Evolutionary conservation across 768 basidiomycete genomes (phyloP).

Genomic region (Cystobasidiopsis lactophilus): DNA sequence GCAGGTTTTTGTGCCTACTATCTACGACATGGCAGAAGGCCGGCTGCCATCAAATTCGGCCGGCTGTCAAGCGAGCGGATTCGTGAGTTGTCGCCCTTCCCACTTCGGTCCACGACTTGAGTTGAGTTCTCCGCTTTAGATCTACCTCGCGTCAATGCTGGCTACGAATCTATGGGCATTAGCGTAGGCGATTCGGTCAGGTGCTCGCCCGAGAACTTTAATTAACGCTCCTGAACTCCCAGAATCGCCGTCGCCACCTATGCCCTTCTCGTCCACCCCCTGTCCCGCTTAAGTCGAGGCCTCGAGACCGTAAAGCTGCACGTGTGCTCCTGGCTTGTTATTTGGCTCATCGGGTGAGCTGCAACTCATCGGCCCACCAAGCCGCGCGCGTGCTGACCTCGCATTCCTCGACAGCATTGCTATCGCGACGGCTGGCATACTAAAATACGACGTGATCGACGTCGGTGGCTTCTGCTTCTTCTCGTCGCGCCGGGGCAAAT

Average conservation of each 20-base stretch:
- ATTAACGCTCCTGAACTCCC: neutral
- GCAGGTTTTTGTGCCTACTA: too few relatives aligned
- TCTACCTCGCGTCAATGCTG: neutral
- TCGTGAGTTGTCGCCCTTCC: too few relatives aligned
- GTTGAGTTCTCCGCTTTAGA: too few relatives aligned
- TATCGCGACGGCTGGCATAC: neutral
- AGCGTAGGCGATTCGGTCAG: neutral
- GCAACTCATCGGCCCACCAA: too few relatives aligned
- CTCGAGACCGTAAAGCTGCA: neutral
- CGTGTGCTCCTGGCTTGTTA: neutral
- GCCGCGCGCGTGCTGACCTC: neutral
- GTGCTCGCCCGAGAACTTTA: neutral
- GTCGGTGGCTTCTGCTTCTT: neutral
- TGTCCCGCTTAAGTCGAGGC: neutral
- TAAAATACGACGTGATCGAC: neutral
- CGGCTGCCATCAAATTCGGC: too few relatives aligned
- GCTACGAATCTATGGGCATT: neutral
- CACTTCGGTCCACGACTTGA: too few relatives aligned
- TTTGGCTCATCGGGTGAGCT: neutral
- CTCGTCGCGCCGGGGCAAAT: neutral
- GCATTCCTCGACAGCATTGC: neutral
- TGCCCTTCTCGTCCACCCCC: neutral
- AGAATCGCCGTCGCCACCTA: slow-evolving; percentile 2
- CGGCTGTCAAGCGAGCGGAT: too few relatives aligned
- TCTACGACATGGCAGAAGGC: too few relatives aligned